phyloP scores from a whole-genome alignment of 2,329 filamentous ascomycete species.

The Chrysosporium keratinophilum region DNA sequence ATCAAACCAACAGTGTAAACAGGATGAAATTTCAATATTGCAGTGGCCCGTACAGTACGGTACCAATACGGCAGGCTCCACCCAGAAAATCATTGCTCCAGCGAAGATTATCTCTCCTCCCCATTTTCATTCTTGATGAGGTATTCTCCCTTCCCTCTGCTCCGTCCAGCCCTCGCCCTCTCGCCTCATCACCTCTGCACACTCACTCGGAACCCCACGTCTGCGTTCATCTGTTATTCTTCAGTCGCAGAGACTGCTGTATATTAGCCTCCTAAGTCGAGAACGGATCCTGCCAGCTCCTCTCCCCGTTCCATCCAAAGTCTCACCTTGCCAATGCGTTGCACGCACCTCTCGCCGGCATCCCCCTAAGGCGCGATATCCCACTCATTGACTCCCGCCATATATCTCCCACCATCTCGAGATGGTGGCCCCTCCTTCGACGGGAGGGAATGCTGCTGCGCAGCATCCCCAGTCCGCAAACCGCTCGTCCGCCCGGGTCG shows the following conservation, averaged over 20 bases:
- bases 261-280: background rate
- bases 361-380: slow-evolving; percentile 9
- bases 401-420: background rate
- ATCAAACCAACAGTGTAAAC: background rate
- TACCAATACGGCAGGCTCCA: slow-evolving; percentile 7
- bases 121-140: slow-evolving; percentile 7
- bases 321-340: slow-evolving; percentile 13
- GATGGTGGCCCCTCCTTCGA: slow-evolving; percentile 39
- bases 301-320: background rate
- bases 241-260: background rate
- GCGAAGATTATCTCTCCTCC: background rate
- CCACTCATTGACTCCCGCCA: background rate
- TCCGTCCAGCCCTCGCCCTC: background rate
- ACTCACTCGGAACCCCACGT: background rate
- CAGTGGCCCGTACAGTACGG: background rate
- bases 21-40: background rate
- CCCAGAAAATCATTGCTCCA: background rate
- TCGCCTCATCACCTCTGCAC: background rate
- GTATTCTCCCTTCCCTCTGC: background rate
- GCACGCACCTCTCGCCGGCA: background rate
- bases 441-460: slow-evolving; percentile 24
- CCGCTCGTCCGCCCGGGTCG: slow-evolving; percentile 31
- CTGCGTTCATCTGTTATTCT: background rate
- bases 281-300: background rate
- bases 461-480: slow-evolving; percentile 25